These are phyloP conservation scores for Meyerozyma smithsonii DNA, from an alignment of 1,139 yeast species.

Conservation along the genomic window DNA sequence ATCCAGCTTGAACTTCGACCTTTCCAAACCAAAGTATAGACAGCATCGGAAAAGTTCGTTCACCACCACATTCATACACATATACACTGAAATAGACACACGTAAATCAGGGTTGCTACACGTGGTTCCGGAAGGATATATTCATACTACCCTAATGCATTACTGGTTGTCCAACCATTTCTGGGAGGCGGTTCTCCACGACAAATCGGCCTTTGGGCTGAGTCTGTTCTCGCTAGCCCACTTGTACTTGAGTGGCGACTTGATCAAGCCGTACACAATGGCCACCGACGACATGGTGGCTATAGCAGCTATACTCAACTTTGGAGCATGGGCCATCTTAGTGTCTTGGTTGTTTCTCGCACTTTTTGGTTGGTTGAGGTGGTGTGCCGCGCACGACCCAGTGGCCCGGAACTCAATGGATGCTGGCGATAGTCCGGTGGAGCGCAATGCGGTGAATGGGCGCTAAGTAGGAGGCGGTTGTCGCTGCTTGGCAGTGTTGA, in stretches of 20 bases:
- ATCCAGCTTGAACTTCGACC: constrained; percentile 2
- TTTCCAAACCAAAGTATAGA: constrained; percentile 2
- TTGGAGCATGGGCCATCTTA: constrained; percentile 39
- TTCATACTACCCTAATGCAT: not conserved
- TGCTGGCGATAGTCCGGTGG: no score
- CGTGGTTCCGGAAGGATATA: not conserved
- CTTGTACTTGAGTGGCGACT: constrained; percentile 43
- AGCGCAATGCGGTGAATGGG: no score
- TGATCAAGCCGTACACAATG: constrained; percentile 33
- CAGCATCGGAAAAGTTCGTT: not conserved
- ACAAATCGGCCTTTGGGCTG: constrained; percentile 48
- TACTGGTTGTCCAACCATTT: constrained; percentile 39
- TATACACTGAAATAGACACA: not conserved
- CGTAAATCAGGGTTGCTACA: not conserved
- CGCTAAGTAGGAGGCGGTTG: no score
- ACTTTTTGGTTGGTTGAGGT: constrained; percentile 23
- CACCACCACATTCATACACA: no score
- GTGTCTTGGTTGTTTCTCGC: constrained; percentile 13
- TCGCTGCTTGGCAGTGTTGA: no score
- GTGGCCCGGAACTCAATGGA: not conserved
- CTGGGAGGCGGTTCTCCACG: constrained; percentile 49
- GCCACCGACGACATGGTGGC: constrained; percentile 45
- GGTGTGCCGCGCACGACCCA: constrained; percentile 12
- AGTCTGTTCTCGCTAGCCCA: constrained; percentile 41
- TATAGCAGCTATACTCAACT: constrained; percentile 38